These are phyloP conservation scores for Arthrinium puccinioides DNA, from an alignment of 2,329 filamentous ascomycete genomes.

Conservation along the genomic window DNA sequence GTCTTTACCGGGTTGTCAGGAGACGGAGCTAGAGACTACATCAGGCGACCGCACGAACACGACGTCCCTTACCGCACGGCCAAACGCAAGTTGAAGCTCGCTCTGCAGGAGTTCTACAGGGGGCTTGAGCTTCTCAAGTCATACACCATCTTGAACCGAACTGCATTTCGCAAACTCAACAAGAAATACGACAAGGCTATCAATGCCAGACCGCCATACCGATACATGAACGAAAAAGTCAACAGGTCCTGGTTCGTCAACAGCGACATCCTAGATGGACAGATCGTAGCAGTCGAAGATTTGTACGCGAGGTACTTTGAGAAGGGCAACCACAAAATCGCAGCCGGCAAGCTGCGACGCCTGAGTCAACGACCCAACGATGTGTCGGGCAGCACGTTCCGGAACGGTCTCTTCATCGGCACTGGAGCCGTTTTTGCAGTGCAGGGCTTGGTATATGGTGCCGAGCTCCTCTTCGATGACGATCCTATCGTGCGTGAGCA, in stretches of 20 bases:
- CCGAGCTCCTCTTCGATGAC: conserved; percentile 40
- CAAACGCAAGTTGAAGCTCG: conserved; percentile 85
- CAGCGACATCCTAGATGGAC: conserved; percentile 73
- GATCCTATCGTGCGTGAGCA: conserved; percentile 41
- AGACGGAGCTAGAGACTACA: conserved; percentile 40
- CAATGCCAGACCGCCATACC: conserved; percentile 66
- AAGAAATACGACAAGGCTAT: conserved; percentile 97
- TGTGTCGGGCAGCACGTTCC: conserved; percentile 50
- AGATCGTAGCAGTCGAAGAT: conserved; percentile 79
- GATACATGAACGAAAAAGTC: conserved; percentile 88
- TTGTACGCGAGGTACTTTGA: conserved; percentile 94
- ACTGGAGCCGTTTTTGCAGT: conserved; percentile 58
- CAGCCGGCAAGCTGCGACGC: conserved; percentile 76
- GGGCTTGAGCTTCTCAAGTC: conserved; percentile 87
- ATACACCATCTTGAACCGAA: conserved; percentile 83
- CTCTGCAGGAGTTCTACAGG: conserved; percentile 88
- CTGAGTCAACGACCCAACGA: conserved; percentile 52
- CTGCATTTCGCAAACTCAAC: conserved; percentile 93
- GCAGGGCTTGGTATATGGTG: conserved; percentile 57
- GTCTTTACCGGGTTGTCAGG: conserved; percentile 22
- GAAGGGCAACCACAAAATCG: conserved; percentile 85
- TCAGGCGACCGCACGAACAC: conserved; percentile 40
- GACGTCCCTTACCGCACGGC: conserved; percentile 79
- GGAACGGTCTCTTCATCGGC: conserved; percentile 60
- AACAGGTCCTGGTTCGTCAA: conserved; percentile 87